These are phyloP conservation scores for Parsonsia alboflavescens DNA, from an alignment of 257 asterid species.

Conservation along the genomic window DNA sequence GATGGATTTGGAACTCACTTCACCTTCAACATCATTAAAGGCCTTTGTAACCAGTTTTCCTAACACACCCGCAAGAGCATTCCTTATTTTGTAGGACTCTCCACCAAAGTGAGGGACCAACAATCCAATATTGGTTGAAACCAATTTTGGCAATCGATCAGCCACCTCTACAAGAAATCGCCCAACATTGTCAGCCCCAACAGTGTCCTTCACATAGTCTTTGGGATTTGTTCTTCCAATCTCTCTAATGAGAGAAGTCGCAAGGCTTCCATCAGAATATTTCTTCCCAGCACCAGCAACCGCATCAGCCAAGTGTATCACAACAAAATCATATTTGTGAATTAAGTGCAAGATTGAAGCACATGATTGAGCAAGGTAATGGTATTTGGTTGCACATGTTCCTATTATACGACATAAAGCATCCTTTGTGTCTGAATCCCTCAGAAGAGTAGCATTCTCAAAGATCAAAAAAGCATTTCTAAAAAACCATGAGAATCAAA, in stretches of 20 bases:
- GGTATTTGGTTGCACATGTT: constrained; percentile 85
- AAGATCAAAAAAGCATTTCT: constrained; percentile 73
- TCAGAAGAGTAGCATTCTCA: constrained; percentile 66
- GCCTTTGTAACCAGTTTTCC: constrained; percentile 88
- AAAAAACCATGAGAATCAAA: constrained; percentile 25
- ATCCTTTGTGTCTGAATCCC: constrained; percentile 68
- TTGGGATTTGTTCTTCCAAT: constrained; percentile 81
- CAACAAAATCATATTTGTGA: constrained; percentile 83
- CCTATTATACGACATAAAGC: constrained; percentile 87
- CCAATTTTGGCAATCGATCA: constrained; percentile 72
- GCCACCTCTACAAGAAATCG: constrained; percentile 88
- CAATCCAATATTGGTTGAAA: constrained; percentile 79
- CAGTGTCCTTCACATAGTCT: constrained; percentile 83
- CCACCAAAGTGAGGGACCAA: constrained; percentile 96
- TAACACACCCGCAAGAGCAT: constrained; percentile 87
- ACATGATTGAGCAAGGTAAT: constrained; percentile 69
- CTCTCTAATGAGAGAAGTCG: constrained; percentile 72
- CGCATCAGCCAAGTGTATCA: constrained; percentile 74
- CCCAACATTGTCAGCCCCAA: constrained; percentile 91
- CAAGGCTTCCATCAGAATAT: constrained; percentile 78
- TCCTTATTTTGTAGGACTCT: constrained; percentile 92
- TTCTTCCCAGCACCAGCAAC: constrained; percentile 82
- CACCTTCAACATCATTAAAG: constrained; percentile 75
- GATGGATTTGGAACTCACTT: constrained; percentile 68
- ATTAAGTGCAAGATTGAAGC: constrained; percentile 86